Base-by-base conservation (phyloP, 768 basidiomycete species). In the Leccinum imitatum region DNA sequence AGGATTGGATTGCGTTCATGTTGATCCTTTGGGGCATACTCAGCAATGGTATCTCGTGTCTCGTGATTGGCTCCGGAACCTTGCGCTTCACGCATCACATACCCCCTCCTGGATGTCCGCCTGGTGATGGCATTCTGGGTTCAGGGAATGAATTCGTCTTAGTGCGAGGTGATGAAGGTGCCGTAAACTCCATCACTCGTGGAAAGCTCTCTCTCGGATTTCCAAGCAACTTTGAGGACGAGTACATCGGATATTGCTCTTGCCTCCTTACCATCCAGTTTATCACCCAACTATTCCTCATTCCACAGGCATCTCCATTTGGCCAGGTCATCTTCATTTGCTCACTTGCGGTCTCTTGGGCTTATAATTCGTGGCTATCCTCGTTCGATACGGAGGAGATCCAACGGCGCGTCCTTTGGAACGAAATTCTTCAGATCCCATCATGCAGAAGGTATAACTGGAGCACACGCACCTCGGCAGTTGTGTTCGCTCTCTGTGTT, bases 11-110 rank as follows among this genome's bases (percentile, higher is more conserved):
- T 35, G 64, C 62, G 23, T 67, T 69, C 31, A 11, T 59, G 5
- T 60, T 71, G 61, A 68, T 71, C 37, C 56, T 72, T 0, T 59
- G 66, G 8, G 71, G 71, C 2, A 68, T 72, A 17, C 4, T 71
- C 19, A 57, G 65, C 58, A 69, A 61, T 50, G 70, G 70, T 14
- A 4, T 68, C 10, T 59, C 71, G 15, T 69, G 69, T 54, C 53
- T 50, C 13, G 50, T 61, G 25, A 61, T 70, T 11, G 66, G 64
- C 30, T 65, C 64, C 3, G 66, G 58, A 27, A 62, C 47, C n/a
- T 44, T 69, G 25, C 51, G 47, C 14, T 56, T 67, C n/a, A 46
- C 14, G 9, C 60, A 53, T 41, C 59, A 60, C 19, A 54, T 44
- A 17, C 66, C 66, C 10, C 57, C 65, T 1, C 13, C 27, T 8